Conservation (phyloP, 2,329 filamentous ascomycete genomes). For the Hypoxylon sp. region DNA sequence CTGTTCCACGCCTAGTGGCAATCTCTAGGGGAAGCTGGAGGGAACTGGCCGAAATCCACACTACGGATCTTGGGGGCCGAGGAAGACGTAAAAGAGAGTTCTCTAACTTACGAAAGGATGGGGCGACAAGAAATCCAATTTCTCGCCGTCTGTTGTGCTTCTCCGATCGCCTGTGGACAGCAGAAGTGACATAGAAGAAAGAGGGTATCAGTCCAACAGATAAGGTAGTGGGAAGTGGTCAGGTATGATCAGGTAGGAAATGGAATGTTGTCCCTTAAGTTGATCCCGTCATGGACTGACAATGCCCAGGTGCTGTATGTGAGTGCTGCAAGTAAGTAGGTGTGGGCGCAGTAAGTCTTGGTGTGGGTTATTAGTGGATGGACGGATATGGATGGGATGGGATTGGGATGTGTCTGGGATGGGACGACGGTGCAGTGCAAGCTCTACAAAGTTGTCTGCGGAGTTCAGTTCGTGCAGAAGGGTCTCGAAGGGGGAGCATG, state of each 20-base stretch:
- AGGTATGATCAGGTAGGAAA: constrained; percentile 47
- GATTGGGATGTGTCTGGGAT: constrained; percentile 2
- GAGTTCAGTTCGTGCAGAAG: constrained; percentile 36
- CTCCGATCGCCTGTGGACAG: background rate
- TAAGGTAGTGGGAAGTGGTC: constrained; percentile 14
- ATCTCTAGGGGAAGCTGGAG: background rate
- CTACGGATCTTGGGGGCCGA: background rate
- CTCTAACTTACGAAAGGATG: background rate
- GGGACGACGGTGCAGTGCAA: constrained; percentile 29
- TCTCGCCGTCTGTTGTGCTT: background rate
- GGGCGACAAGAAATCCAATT: background rate
- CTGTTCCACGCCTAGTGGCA: background rate
- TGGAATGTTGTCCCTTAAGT: constrained; percentile 32
- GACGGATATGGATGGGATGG: constrained; percentile 21
- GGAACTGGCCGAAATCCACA: background rate
- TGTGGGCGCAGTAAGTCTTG: constrained; percentile 31
- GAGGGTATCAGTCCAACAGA: constrained; percentile 10
- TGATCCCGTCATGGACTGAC: constrained; percentile 36
- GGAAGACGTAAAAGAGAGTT: background rate
- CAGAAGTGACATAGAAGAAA: background rate
- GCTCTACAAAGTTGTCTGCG: constrained; percentile 15
- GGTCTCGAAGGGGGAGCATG: constrained; percentile 29
- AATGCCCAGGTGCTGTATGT: constrained; percentile 14
- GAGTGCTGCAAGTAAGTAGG: constrained; percentile 21
- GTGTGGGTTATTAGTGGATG: constrained; percentile 23